A percentile compares a stretch with the other conserved stretches of the same genome.
Conservation (phyloP, 2,329 filamentous ascomycete genomes). For the Hymenoscyphus fructigenus region DNA sequence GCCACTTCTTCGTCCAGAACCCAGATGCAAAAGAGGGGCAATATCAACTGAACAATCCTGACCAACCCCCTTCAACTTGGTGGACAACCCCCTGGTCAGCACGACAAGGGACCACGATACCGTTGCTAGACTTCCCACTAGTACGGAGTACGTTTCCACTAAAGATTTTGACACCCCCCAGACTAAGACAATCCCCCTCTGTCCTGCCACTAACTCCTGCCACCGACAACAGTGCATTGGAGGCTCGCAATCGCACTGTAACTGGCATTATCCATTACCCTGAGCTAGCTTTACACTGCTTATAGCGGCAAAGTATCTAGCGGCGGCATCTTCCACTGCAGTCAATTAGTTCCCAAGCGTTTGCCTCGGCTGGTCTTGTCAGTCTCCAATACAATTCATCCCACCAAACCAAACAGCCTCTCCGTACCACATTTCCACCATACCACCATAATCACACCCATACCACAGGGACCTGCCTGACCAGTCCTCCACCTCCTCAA, state of each 20-base stretch:
- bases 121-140: conserved; percentile 23
- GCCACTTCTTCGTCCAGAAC: not conserved
- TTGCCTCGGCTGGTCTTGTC: not conserved
- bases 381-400: not conserved
- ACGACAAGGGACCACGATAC: conserved; percentile 25
- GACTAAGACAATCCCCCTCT: not conserved
- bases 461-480: conserved; percentile 16
- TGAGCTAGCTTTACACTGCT: not conserved
- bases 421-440: not conserved
- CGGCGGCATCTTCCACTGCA: conserved; percentile 7
- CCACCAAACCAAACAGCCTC: not conserved
- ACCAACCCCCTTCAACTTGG: conserved; percentile 4
- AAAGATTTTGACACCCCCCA: conserved; percentile 26
- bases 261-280: conserved; percentile 5
- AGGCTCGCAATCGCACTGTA: not conserved
- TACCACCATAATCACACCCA: conserved; percentile 13
- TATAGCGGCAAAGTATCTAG: conserved; percentile 21
- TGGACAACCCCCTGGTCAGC: not conserved
- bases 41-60: not conserved
- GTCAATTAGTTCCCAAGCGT: not conserved
- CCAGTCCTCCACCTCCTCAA: conserved; percentile 13
- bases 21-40: conserved; percentile 6
- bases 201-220: not conserved
- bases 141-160: conserved; percentile 31
- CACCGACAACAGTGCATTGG: not conserved